Percentiles rank a stretch among this genome's conserved stretches.
Conservation (phyloP, 495 filamentous ascomycete species). For the Astrothelium subdiscretum region DNA sequence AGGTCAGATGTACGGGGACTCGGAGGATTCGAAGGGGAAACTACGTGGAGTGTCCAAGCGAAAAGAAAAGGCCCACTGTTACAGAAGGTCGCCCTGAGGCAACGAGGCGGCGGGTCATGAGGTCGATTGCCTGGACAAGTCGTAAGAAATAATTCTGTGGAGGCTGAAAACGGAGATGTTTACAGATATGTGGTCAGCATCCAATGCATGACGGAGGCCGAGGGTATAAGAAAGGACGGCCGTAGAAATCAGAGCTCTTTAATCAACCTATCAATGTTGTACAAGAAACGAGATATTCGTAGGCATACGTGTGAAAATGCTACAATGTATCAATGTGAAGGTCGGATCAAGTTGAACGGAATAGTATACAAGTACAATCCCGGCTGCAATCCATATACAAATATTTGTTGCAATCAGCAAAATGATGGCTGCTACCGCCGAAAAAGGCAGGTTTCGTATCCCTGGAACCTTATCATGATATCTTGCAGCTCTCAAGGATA, state of each 20-base stretch:
- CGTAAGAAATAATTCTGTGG: not conserved
- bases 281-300: not conserved
- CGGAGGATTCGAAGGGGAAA: slow-evolving; percentile 10
- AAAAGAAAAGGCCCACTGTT: slow-evolving; percentile 94
- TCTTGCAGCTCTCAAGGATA: slow-evolving; percentile 14
- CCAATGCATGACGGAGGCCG: slow-evolving; percentile 85
- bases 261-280: not conserved
- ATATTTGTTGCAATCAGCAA: slow-evolving; percentile 55
- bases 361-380: slow-evolving; percentile 47
- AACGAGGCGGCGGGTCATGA: slow-evolving; percentile 87
- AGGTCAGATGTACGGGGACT: not conserved
- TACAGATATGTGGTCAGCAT: slow-evolving; percentile 89
- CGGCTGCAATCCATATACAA: slow-evolving; percentile 60
- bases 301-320: slow-evolving; percentile 26
- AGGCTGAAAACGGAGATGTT: not conserved
- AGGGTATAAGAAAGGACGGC: slow-evolving; percentile 80
- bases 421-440: slow-evolving; percentile 55
- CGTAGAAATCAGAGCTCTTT: slow-evolving; percentile 56
- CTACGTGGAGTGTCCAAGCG: slow-evolving; percentile 78
- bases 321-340: not conserved
- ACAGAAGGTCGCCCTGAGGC: slow-evolving; percentile 77
- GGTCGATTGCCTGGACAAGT: slow-evolving; percentile 61
- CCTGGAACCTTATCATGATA: slow-evolving; percentile 27
- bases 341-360: slow-evolving; percentile 8
- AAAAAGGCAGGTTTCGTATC: slow-evolving; percentile 42